Evolutionary conservation across 164 flowering plant genomes (phyloP), one percentile per base, ranked within the genome.

Genomic region (Kalanchoe fedtschenkoi): DNA sequence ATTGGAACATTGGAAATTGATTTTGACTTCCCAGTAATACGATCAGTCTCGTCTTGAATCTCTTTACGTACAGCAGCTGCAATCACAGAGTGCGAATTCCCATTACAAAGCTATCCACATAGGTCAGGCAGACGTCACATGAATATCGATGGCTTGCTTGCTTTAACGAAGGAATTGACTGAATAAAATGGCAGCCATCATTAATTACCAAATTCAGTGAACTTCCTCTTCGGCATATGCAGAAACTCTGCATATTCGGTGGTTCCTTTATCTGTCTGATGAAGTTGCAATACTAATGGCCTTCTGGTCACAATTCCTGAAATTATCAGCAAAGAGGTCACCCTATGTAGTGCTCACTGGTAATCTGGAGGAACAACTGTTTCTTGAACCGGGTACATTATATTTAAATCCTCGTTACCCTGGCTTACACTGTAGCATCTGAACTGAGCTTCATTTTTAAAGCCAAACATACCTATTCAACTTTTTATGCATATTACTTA

Each of bases 291-390:
- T 22, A 95, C 99, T 76, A 95, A 75, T 16, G 97, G 99, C 75
- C 99, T 81, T 74, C 97, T 69, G n/a, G 97, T 95, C n/a, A 91
- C 97, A 77, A 91, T 91, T 65, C 96, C 99, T 95, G 34, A 24
- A 26, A 66, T 54, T 14, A 32, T 28, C 54, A 16, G 28, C 54
- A 57, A 28, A 34, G 44, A 65, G 60, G 62, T 1, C 14, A 61
- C 51, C 61, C 43, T 16, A 2, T 35, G 19, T 39, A 19, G 28
- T 46, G 61, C 30, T n/a, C 32, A 24, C 1, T 44, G 24, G 6
- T 35, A 24, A 32, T 39, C 19, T 35, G 29, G 14, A 34, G 1
- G 11, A 21, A 22, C 10, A 30, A 28, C 2, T 6, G 5, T 51
- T 22, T 22, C 28, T 26, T 51, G 13, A 51, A 51, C 7, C 8